phyloP scores from a whole-genome alignment of 2,329 filamentous ascomycete genomes.

The Alternaria hordeiaustralica region DNA sequence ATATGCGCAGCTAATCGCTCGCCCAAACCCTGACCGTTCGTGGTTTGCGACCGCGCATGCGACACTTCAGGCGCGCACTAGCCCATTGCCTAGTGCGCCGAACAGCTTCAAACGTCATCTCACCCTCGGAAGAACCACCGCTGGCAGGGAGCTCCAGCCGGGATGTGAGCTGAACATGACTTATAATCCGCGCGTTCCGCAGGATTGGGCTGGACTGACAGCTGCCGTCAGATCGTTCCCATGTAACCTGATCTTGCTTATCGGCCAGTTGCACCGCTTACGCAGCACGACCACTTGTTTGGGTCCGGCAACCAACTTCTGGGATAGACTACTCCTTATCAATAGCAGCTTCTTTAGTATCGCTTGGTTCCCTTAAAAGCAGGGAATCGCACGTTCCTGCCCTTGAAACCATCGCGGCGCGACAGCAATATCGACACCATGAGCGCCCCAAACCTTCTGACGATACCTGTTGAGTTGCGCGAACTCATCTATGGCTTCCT shows the following conservation, averaged over 20 bases:
- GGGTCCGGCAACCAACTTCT: not conserved
- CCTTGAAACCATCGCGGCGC: slow-evolving; percentile 10
- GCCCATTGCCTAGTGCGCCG: not conserved
- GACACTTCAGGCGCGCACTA: slow-evolving; percentile 1
- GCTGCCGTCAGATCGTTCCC: slow-evolving; percentile 5
- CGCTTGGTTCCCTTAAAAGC: not conserved
- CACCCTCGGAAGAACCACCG: slow-evolving; percentile 1
- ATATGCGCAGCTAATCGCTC: slow-evolving; percentile 18
- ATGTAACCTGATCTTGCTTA: slow-evolving; percentile 2
- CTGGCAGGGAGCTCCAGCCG: not conserved
- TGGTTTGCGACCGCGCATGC: not conserved
- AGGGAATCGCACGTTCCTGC: slow-evolving; percentile 3
- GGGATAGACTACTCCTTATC: slow-evolving; percentile 5
- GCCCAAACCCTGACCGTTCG: not conserved
- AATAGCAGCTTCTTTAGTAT: not conserved
- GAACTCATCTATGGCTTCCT: slow-evolving; percentile 45
- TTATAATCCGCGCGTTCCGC: slow-evolving; percentile 13
- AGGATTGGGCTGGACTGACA: not conserved
- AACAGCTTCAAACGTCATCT: slow-evolving; percentile 12
- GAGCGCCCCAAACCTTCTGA: slow-evolving; percentile 33
- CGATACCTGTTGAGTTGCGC: slow-evolving; percentile 42
- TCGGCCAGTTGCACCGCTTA: not conserved
- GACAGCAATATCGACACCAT: slow-evolving; percentile 11
- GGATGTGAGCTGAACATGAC: slow-evolving; percentile 1
- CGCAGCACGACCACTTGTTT: not conserved